These are phyloP conservation scores for Nothomitra cinnamomea DNA, from an alignment of 2,329 filamentous ascomycete genomes.

Conservation along the genomic window DNA sequence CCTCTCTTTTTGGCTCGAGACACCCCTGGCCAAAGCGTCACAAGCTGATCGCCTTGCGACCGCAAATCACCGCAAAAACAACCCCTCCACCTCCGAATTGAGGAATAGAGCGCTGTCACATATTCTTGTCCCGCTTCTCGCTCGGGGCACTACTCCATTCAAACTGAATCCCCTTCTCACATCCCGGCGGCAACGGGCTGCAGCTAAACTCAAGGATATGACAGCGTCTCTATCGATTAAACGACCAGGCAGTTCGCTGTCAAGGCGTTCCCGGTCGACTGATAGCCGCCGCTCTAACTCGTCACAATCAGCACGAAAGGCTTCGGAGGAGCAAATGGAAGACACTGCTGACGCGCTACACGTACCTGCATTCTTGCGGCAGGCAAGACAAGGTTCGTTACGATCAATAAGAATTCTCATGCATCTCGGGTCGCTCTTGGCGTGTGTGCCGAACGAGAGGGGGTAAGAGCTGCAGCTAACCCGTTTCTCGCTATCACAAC, in stretches of 20 bases:
- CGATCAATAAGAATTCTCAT: not conserved
- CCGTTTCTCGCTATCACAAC: constrained; percentile 3
- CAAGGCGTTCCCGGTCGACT: constrained; percentile 5
- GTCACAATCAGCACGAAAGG: constrained; percentile 1
- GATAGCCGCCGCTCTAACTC: not conserved
- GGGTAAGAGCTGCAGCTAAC: constrained; percentile 1
- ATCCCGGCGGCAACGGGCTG: constrained; percentile 3
- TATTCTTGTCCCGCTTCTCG: not conserved
- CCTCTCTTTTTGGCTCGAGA: too few species aligned
- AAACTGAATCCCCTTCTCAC: constrained; percentile 2
- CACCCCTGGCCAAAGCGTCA: too few species aligned
- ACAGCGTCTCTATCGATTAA: not conserved
- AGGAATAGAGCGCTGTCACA: too few species aligned
- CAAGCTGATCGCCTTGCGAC: not conserved
- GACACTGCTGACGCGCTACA: constrained; percentile 7
- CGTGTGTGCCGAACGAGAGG: not conserved
- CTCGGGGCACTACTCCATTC: not conserved
- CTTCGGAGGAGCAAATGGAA: constrained; percentile 1
- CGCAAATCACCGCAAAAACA: too few species aligned
- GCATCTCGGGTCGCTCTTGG: not conserved
- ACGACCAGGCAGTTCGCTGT: not conserved
- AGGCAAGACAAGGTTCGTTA: constrained; percentile 27
- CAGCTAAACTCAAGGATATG: constrained; percentile 4
- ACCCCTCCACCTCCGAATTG: not conserved
- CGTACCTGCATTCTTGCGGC: constrained; percentile 36